Evolutionary conservation across 129 eudicot species (phyloP).

Genomic region (Flaveria bidentis): DNA sequence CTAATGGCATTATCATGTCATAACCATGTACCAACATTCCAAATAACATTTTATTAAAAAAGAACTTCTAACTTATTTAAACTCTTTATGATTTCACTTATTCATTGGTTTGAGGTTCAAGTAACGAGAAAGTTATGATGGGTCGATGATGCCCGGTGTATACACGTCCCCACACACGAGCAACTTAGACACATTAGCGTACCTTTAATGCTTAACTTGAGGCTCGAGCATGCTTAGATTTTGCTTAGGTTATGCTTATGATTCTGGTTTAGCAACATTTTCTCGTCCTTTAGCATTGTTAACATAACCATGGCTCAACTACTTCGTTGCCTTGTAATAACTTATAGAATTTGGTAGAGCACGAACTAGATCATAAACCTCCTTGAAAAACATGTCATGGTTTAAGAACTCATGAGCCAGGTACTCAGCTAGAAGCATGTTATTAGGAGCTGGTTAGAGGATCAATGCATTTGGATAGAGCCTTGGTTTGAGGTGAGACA

Average conservation of each 20-base stretch:
- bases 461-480: conserved; percentile 4
- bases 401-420: conserved; percentile 52
- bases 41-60: not conserved
- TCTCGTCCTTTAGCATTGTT: not conserved
- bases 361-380: conserved; percentile 41
- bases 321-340: conserved; percentile 1
- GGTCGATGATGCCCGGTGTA: conserved; percentile 51
- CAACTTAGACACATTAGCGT: conserved; percentile 39
- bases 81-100: not conserved
- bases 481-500: not conserved
- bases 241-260: not conserved
- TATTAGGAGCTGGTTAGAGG: conserved; percentile 8
- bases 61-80: not conserved
- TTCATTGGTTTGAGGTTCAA: conserved; percentile 27
- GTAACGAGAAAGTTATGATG: conserved; percentile 45
- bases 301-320: not conserved
- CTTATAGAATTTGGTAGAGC: conserved; percentile 21
- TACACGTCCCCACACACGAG: conserved; percentile 41
- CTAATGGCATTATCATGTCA: not conserved
- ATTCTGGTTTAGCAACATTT: not conserved
- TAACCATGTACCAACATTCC: not conserved
- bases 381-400: conserved; percentile 46
- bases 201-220: conserved; percentile 32
- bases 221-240: not conserved
- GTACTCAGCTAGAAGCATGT: conserved; percentile 47